Evolutionary conservation across 768 basidiomycete species (phyloP).

Genomic region (Tephrocybe sp.): DNA sequence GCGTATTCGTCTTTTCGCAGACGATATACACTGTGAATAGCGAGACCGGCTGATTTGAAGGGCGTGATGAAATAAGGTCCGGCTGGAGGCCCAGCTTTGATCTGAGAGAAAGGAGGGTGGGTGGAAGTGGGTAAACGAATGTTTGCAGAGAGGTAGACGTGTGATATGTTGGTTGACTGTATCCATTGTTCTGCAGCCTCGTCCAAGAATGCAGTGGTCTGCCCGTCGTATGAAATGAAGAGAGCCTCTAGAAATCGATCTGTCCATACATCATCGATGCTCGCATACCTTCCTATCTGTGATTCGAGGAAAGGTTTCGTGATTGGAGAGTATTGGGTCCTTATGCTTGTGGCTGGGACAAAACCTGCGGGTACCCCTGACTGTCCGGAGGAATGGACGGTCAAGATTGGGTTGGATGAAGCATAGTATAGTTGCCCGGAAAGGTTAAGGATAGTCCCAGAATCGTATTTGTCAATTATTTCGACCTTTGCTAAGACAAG

Average conservation of each 20-base stretch:
- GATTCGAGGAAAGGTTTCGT: slow-evolving; percentile 25
- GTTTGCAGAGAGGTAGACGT: slow-evolving; percentile 21
- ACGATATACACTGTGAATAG: slow-evolving; percentile 31
- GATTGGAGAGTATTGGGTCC: slow-evolving; percentile 22
- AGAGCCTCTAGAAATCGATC: slow-evolving; percentile 25
- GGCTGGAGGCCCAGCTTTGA: slow-evolving; percentile 20
- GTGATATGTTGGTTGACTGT: slow-evolving; percentile 18
- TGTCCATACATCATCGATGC: slow-evolving; percentile 34
- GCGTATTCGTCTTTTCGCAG: slow-evolving; percentile 42
- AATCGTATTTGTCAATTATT: slow-evolving; percentile 7
- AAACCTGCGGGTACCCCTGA: slow-evolving; percentile 8
- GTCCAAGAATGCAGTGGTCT: slow-evolving; percentile 22
- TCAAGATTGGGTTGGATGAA: slow-evolving; percentile 12
- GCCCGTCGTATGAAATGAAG: slow-evolving; percentile 28
- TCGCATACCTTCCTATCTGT: slow-evolving; percentile 21
- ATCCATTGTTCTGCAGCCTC: slow-evolving; percentile 27
- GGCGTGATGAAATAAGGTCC: slow-evolving; percentile 28
- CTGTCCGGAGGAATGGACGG: slow-evolving; percentile 5
- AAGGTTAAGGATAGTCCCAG: slow-evolving; percentile 14
- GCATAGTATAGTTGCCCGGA: slow-evolving; percentile 22
- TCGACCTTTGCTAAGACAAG: slow-evolving; percentile 8
- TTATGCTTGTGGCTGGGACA: slow-evolving; percentile 26
- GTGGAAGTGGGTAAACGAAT: slow-evolving; percentile 18
- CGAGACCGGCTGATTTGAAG: slow-evolving; percentile 1
- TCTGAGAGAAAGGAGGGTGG: slow-evolving; percentile 11